Evolutionary conservation across 345 rosid genomes (phyloP), one percentile per base, ranked within the genome.

Genomic region (Boechera stricta): DNA sequence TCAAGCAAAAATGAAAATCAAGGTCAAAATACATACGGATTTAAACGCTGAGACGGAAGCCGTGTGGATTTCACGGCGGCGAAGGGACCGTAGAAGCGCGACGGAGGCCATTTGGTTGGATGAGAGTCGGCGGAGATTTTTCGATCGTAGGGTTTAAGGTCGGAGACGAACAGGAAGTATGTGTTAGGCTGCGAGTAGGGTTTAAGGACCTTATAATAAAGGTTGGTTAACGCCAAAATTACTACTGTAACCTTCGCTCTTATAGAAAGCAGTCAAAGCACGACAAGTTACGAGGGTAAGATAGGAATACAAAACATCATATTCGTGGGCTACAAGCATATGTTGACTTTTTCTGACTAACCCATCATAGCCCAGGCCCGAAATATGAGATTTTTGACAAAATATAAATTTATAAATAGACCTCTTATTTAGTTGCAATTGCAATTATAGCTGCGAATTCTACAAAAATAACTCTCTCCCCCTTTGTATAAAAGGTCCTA

Each of bases 1-100:
- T 61, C 39, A 32, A 77, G 38, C 26, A 69, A 39, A 29, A n/a
- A 26, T n/a, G 10, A 7, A 45, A 26, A 54, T 32, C 26, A 12
- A 36, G 21, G 51, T 33, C 0, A 49, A 15, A n/a, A 24, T 0
- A 64, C 86, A 15, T 78, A 89, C 93, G 45, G 82, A 73, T 85
- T 62, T 78, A 80, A 56, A 85, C 47, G 87, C 86, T 24, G 87
- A 72, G 8, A 84, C 13, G 10, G 93, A 83, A 44, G 86, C 80
- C 2, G 87, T 35, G 12, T 86, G 81, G 33, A 86, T 38, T 45
- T 84, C 85, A 24, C 90, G 89, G 51, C 84, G 84, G 45, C 84
- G 80, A 15, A 86, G 48, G 3, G 82, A 77, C 41, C 86, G 86
- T 35, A 84, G 71, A 44, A 89, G 70, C 42, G 84, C 84, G 7